Base-by-base conservation (phyloP, 2,329 filamentous ascomycete genomes). In the Alternaria gaisen region DNA sequence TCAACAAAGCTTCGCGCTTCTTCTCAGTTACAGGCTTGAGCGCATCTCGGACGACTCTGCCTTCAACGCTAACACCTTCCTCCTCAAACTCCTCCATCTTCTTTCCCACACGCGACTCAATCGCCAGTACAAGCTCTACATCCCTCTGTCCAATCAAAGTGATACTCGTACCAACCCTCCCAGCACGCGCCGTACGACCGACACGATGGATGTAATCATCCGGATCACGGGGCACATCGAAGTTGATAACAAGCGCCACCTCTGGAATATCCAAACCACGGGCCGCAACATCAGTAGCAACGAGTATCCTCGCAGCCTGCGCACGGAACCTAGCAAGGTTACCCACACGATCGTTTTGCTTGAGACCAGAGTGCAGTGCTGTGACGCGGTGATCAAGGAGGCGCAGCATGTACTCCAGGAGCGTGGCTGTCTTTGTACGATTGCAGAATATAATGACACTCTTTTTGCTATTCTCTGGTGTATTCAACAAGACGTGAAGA, bases 191-290 rank as follows among this genome's bases (percentile, higher is more conserved):
- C 12, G 95, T 99, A 80, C 95, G 90, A 77, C 95, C 95, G 52
- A 97, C 94, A 12, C 95, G 89, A 82, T 99, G 95, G 67, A 99
- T 95, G 78, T 99, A 99, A 80, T 97, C 94, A 77, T 97, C 94
- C 3, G 94, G 93, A 75, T 97, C 93, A n/a, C 94, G 89, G 0
- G 95, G 95, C 1, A 99, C 88, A 76, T 99, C 95, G 80, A 94
- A 99, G 80, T 99, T 98, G 74, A 99, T 83, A 3, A 99, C 95
- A 16, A 98, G 81, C 56, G 87, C 90, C 7, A 98, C 94, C 68
- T 93, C 91, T 1, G 94, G 94, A 63, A 99, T 97, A 81, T 99
- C 95, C 4, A 99, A 87, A 84, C 95, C 95, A 78, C 95, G 88
- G 20, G 93, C 92, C 1, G 95, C 95, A 14, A 99, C 94, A 76